Evolutionary conservation across 2,329 filamentous ascomycete species (phyloP).

Genomic region (Bipolaris bicolor): DNA sequence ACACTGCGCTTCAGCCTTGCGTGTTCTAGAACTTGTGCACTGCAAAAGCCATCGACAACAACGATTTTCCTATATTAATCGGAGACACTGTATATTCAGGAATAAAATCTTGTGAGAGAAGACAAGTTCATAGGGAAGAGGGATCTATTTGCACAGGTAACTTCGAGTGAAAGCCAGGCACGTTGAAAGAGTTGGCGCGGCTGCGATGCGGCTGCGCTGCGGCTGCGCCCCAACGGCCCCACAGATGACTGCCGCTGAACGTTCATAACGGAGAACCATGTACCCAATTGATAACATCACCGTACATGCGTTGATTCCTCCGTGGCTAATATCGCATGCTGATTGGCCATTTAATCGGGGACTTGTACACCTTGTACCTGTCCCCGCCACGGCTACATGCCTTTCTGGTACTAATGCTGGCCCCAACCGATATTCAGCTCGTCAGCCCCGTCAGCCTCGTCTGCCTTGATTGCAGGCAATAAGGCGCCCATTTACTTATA

Average conservation of each 20-base stretch:
- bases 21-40: background rate
- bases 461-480: slow-evolving; percentile 9
- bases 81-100: slow-evolving; percentile 6
- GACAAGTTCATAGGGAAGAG: slow-evolving; percentile 18
- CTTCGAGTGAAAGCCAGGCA: background rate
- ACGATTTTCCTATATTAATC: background rate
- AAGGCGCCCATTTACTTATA: slow-evolving; percentile 6
- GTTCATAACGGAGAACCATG: background rate
- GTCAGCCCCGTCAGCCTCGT: slow-evolving; percentile 16
- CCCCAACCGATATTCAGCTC: slow-evolving; percentile 1
- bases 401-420: slow-evolving; percentile 7
- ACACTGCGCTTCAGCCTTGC: slow-evolving; percentile 5
- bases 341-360: background rate
- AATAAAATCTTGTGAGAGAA: slow-evolving; percentile 16
- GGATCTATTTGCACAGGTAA: slow-evolving; percentile 8
- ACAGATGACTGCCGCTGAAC: background rate
- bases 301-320: background rate
- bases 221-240: background rate
- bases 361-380: background rate
- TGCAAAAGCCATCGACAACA: slow-evolving; percentile 9
- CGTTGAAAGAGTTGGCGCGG: background rate
- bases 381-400: slow-evolving; percentile 2
- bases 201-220: background rate
- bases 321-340: background rate
- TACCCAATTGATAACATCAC: slow-evolving; percentile 2